Evolutionary conservation across 1,139 yeast species (phyloP).

Genomic region (Diutina rugosa): DNA sequence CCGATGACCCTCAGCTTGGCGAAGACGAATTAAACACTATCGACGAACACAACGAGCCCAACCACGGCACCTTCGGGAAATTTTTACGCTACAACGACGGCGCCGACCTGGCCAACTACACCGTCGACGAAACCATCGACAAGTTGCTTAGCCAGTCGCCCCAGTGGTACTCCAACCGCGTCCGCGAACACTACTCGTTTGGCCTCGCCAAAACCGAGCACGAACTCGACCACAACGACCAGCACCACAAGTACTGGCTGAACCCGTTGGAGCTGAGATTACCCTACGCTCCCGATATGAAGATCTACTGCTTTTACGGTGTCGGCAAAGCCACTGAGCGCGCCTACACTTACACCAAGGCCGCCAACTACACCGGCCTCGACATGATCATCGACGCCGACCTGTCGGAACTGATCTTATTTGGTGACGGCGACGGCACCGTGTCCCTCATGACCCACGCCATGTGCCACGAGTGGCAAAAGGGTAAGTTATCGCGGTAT

Average conservation of each 20-base stretch:
- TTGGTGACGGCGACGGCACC: conserved; percentile 96
- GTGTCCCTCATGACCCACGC: conserved; percentile 76
- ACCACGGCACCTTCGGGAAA: conserved; percentile 46
- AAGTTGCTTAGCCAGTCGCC: conserved; percentile 55
- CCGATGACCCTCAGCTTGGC: conserved; percentile 39
- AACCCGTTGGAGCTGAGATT: conserved; percentile 86
- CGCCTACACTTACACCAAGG: conserved; percentile 63
- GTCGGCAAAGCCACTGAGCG: conserved; percentile 94
- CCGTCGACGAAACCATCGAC: conserved; percentile 57
- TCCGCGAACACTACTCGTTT: conserved; percentile 58
- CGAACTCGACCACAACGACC: conserved; percentile 52
- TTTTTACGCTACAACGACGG: conserved; percentile 45
- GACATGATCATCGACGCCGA: conserved; percentile 60
- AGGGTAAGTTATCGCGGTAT: conserved; percentile 40
- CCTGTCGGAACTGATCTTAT: conserved; percentile 44
- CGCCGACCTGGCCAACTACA: conserved; percentile 35
- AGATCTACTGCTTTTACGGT: conserved; percentile 83
- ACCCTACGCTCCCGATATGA: conserved; percentile 90
- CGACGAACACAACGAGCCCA: neutral
- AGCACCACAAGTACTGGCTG: conserved; percentile 69
- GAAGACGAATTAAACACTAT: conserved; percentile 10
- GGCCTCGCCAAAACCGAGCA: conserved; percentile 53
- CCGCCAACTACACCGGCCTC: conserved; percentile 44
- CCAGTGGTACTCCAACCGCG: conserved; percentile 57
- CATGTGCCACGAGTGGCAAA: conserved; percentile 76